Conservation (phyloP, 108 stramenopile genomes). For the Chaetoceros muelleri region DNA sequence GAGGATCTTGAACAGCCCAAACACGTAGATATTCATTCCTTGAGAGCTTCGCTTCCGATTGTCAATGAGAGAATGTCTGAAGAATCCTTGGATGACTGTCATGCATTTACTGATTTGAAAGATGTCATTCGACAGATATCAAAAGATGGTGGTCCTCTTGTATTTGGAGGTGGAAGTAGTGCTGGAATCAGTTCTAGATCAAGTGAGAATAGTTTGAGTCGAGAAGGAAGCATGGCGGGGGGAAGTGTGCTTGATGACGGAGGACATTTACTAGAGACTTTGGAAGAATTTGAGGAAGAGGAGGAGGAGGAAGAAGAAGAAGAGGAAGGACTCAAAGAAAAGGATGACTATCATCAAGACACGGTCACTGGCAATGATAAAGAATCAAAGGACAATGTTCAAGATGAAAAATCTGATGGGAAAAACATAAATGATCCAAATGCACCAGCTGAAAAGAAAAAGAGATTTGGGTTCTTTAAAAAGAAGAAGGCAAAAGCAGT, state of each 20-base stretch:
- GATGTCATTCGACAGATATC: constrained; percentile 2
- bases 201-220: constrained; percentile 9
- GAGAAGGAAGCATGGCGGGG: constrained; percentile 23
- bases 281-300: constrained; percentile 33
- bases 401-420: too few relatives aligned
- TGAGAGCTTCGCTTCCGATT: not conserved
- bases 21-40: not conserved
- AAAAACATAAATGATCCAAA: too few relatives aligned
- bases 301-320: constrained; percentile 10
- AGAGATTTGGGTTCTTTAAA: too few relatives aligned
- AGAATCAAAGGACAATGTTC: too few relatives aligned
- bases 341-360: too few relatives aligned
- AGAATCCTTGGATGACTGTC: constrained; percentile 34
- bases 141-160: not conserved
- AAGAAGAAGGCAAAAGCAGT: too few relatives aligned
- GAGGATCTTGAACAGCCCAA: constrained; percentile 12
- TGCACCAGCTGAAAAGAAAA: too few relatives aligned
- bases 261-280: constrained; percentile 18
- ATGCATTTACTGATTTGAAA: constrained; percentile 31
- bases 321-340: constrained; percentile 4
- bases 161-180: constrained; percentile 2
- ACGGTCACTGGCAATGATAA: too few relatives aligned
- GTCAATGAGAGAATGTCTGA: constrained; percentile 33
- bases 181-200: constrained; percentile 5
- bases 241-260: constrained; percentile 20